phyloP scores from a whole-genome alignment of 345 rosid genomes.

The Aquilaria malaccensis region DNA sequence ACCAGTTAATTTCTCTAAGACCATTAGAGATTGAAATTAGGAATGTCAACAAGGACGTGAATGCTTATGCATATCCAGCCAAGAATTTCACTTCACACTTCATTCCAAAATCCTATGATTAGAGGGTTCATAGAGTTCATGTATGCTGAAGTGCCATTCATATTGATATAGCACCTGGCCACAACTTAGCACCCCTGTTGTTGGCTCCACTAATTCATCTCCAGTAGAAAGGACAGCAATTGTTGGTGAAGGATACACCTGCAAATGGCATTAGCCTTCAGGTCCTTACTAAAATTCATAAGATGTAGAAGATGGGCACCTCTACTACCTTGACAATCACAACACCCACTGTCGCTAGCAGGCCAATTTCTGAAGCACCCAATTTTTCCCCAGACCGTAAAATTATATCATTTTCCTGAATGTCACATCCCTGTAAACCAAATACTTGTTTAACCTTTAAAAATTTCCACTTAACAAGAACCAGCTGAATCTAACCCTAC shows the following conservation, averaged over 20 bases:
- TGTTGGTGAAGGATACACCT: conserved; percentile 77
- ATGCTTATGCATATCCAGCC: too few species aligned
- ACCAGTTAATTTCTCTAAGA: too few species aligned
- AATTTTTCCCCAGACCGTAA: conserved; percentile 70
- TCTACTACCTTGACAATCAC: conserved; percentile 64
- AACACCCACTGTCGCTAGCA: conserved; percentile 85
- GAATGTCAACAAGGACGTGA: too few species aligned
- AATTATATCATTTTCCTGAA: conserved; percentile 58
- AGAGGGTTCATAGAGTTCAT: too few species aligned
- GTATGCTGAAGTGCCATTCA: conserved; percentile 1
- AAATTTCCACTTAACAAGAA: background rate
- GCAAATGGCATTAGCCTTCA: conserved; percentile 16
- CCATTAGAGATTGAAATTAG: too few species aligned
- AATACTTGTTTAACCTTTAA: conserved; percentile 12
- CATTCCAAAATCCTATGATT: too few species aligned
- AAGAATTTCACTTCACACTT: too few species aligned
- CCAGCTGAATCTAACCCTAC: too few species aligned
- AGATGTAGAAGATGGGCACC: conserved; percentile 16
- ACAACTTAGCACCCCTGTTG: conserved; percentile 42
- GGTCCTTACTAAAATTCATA: conserved; percentile 6
- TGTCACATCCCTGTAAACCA: conserved; percentile 70
- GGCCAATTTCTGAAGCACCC: conserved; percentile 87
- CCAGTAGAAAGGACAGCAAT: conserved; percentile 94
- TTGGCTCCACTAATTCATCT: conserved; percentile 88
- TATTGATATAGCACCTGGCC: conserved; percentile 66